Conservation (phyloP, 441 rosid species). For the Mallotus repandus region DNA sequence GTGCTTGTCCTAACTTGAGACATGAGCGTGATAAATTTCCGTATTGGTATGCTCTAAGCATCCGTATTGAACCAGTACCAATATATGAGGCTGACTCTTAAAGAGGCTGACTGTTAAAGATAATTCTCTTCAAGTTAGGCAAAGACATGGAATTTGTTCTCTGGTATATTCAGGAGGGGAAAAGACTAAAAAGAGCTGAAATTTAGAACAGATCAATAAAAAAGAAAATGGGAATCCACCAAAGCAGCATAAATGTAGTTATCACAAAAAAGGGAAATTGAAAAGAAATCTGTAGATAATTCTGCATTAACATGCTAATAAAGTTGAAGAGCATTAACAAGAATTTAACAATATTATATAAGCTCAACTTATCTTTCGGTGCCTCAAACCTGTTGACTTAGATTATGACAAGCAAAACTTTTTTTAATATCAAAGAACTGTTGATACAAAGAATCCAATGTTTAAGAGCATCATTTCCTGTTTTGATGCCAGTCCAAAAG, state of each 20-base stretch:
- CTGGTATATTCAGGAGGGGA: not conserved
- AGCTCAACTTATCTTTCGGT: not conserved
- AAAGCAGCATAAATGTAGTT: slow-evolving; percentile 2
- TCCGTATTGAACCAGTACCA: not conserved
- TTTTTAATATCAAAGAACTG: not conserved
- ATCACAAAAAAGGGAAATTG: not conserved
- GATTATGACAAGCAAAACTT: not conserved
- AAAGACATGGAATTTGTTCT: slow-evolving; percentile 22
- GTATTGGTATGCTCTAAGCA: not conserved
- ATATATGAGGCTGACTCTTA: not conserved
- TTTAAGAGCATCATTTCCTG: not conserved
- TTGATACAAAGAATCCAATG: not conserved
- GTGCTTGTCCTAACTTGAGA: not conserved
- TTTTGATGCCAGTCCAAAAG: not conserved
- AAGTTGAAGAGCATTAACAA: not conserved
- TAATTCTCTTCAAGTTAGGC: slow-evolving; percentile 1
- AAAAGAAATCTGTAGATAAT: not conserved
- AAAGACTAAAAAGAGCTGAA: not conserved
- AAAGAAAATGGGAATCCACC: not conserved
- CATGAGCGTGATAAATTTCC: not conserved
- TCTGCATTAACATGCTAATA: slow-evolving; percentile 12
- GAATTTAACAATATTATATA: not conserved
- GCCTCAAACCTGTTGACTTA: not conserved
- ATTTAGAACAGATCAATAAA: too few species aligned
- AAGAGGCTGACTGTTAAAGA: slow-evolving; percentile 9